Conservation (phyloP, 2,329 filamentous ascomycete genomes). For the Lojkania enalia region DNA sequence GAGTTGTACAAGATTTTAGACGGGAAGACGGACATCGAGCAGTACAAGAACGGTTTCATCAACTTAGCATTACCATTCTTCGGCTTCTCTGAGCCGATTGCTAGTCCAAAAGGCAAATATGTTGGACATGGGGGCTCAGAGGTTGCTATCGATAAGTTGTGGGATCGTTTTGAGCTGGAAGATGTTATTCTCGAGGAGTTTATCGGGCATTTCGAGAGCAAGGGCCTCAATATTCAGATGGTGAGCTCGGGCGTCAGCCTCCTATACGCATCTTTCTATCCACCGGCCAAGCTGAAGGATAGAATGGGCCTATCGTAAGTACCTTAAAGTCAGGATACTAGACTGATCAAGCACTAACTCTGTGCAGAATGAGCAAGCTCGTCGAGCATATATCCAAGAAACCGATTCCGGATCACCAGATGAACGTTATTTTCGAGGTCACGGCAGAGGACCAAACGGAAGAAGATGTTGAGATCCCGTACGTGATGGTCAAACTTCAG, state of each 20-base stretch:
- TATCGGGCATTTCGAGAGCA: constrained; percentile 75
- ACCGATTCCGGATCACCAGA: constrained; percentile 85
- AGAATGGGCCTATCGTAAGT: constrained; percentile 71
- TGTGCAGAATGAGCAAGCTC: constrained; percentile 76
- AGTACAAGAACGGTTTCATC: constrained; percentile 99
- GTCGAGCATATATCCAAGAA: constrained; percentile 91
- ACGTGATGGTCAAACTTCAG: constrained; percentile 82
- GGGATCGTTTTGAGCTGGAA: constrained; percentile 92
- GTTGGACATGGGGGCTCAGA: constrained; percentile 71
- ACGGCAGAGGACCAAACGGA: constrained; percentile 86
- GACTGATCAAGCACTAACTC: constrained; percentile 25
- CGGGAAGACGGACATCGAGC: constrained; percentile 93
- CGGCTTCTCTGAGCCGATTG: constrained; percentile 95
- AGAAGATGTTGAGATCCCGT: constrained; percentile 96
- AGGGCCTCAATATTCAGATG: constrained; percentile 85
- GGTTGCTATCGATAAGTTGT: constrained; percentile 90
- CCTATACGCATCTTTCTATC: constrained; percentile 92
- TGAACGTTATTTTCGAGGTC: constrained; percentile 93
- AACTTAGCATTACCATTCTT: constrained; percentile 97
- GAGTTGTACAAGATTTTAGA: constrained; percentile 97
- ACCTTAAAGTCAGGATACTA: no score
- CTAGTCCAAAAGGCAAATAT: constrained; percentile 91
- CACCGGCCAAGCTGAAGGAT: constrained; percentile 79
- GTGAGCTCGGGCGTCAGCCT: constrained; percentile 96
- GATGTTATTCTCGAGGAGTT: constrained; percentile 86